These are phyloP conservation scores for Fusarium verrucosum DNA, from an alignment of 2,329 filamentous ascomycete genomes.

Conservation along the genomic window DNA sequence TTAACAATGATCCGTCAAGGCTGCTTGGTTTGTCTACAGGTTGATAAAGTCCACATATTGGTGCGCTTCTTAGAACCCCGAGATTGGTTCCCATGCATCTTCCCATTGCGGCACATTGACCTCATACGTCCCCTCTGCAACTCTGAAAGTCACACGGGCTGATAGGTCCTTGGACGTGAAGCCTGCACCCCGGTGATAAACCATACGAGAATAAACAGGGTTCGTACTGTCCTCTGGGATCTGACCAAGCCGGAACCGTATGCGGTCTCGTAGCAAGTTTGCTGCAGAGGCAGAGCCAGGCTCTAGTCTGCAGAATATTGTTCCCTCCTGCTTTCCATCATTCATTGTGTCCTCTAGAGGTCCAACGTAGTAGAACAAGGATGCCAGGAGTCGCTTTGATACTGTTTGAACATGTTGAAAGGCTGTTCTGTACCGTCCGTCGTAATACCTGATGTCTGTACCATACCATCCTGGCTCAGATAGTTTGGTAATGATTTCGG, in stretches of 20 bases:
- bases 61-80: background rate
- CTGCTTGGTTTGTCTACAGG: background rate
- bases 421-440: background rate
- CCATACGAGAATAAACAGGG: background rate
- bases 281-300: background rate
- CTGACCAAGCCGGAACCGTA: background rate
- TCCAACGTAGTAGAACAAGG: conserved; percentile 16
- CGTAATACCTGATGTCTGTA: background rate
- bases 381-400: conserved; percentile 5
- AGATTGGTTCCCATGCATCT: background rate
- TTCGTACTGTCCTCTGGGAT: background rate
- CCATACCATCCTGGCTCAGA: background rate
- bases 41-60: background rate
- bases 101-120: background rate
- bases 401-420: conserved; percentile 1
- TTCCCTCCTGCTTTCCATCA: rapidly evolving
- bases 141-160: background rate
- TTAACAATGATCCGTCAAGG: background rate
- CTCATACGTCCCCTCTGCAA: rapidly evolving
- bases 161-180: background rate
- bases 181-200: background rate
- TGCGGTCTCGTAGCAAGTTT: background rate
- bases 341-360: background rate
- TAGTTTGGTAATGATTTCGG: background rate
- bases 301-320: background rate